Evolutionary conservation across 805 yeast genomes (phyloP).

Genomic region (Huiozyma naganishii): DNA sequence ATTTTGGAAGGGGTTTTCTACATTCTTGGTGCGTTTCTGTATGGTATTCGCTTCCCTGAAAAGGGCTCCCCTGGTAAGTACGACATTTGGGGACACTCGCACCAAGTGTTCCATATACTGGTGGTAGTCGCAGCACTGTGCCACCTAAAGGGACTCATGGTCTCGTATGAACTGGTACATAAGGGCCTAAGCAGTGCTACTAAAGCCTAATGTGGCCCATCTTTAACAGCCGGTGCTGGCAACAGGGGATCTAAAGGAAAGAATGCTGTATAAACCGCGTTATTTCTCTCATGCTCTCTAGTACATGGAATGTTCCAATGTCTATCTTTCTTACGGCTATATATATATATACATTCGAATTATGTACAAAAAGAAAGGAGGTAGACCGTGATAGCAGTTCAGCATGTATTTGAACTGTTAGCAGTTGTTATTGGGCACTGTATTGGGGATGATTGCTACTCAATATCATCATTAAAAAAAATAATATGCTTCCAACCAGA

Average conservation of each 20-base stretch:
- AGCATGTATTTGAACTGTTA: no score
- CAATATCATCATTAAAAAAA: not conserved
- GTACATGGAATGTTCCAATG: no score
- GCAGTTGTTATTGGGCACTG: no score
- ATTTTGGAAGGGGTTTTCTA: slow-evolving; percentile 63
- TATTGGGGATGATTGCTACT: not conserved
- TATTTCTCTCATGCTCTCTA: no score
- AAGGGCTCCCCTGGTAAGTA: slow-evolving; percentile 48
- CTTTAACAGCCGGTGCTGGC: no score
- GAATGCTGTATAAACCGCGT: no score
- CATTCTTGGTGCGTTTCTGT: slow-evolving; percentile 67
- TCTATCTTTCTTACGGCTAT: no score
- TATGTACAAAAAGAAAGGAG: no score
- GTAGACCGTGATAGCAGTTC: no score
- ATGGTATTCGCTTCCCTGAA: slow-evolving; percentile 76
- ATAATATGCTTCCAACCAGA: slow-evolving; percentile 52
- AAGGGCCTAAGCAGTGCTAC: slow-evolving; percentile 4
- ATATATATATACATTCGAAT: no score
- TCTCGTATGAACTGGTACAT: slow-evolving; percentile 45
- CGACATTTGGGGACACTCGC: slow-evolving; percentile 72
- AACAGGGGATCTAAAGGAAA: no score
- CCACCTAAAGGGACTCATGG: slow-evolving; percentile 55
- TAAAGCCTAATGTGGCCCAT: no score
- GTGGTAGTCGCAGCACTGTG: slow-evolving; percentile 70
- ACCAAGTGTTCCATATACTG: slow-evolving; percentile 70